Base-by-base conservation (phyloP, 2,329 filamentous ascomycete genomes). In the Trichoderma sp. region DNA sequence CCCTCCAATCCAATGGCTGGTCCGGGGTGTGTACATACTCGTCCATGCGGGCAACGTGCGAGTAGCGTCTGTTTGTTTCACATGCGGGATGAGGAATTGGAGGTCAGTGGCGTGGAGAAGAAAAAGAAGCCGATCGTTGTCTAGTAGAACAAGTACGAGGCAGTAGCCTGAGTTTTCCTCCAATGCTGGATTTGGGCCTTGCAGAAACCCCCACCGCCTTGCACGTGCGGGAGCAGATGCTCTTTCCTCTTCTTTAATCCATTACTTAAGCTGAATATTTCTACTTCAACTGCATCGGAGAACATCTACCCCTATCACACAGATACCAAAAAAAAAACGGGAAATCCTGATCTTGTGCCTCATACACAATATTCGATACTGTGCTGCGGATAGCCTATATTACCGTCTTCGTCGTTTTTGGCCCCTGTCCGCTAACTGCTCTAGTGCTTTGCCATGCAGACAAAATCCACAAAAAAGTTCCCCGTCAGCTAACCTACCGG, bases 141-240 rank as follows among this genome's bases (percentile, higher is more conserved):
- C 55, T 43, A 61, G 55, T 9, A 26, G 57, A 59, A 59, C 57
- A 30, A 59, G 57, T 59, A 34, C 32, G 30, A 34, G 13, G 57
- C n/a, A 13, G 57, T 20, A 32, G 57, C 12, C 3, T 13, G 50
- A 32, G 26, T 15, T 28, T 58, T 68, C 43, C 50, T 47, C 23
- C 26, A 15, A 67, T 43, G 4, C 26, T 39, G 36, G 34, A 23
- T 26, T 26, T 63, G 23, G 34, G 1, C 36, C 20, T 28, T 39
- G 36, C 59, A 39, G 23, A 28, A 58, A 43, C 36, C 26, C 58
- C 66, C 66, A 68, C 67, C 67, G 67, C 67, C 57, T 62, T 62
- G 57, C 57, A 69, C 67, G 57, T 69, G 67, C 26, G 65, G 15
- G 17, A 68, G 36, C 20, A 61, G 55, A 34, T 68, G 26, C 32